Percentiles rank a stretch among this genome's conserved stretches.
phyloP scores from a whole-genome alignment of 345 rosid genomes.

The Orychophragmus violaceus region DNA sequence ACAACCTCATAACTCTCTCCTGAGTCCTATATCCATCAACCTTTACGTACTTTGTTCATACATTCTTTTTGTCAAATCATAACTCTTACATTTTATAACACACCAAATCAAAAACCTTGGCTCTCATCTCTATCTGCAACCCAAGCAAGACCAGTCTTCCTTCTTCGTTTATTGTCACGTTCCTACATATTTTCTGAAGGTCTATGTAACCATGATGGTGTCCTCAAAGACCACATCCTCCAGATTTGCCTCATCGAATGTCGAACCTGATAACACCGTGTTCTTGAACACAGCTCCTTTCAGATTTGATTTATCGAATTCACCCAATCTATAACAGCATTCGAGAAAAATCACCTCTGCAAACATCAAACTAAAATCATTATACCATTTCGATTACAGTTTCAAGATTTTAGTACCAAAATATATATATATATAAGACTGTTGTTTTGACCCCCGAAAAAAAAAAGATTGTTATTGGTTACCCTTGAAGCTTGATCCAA shows the following conservation, averaged over 20 bases:
- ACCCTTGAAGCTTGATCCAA: slow-evolving; percentile 94
- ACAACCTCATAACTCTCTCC: slow-evolving; percentile 5
- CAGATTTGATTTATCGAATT: slow-evolving; percentile 62
- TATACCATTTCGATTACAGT: too few relatives aligned
- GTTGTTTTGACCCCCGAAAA: too few relatives aligned
- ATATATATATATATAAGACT: too few relatives aligned
- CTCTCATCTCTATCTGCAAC: slow-evolving; percentile 11
- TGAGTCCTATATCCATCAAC: background rate
- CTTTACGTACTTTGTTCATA: background rate
- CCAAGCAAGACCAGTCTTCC: slow-evolving; percentile 32
- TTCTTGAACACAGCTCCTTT: slow-evolving; percentile 77
- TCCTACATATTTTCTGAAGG: slow-evolving; percentile 31
- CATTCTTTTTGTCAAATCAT: slow-evolving; percentile 9
- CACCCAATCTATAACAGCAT: slow-evolving; percentile 85
- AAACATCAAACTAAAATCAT: too few relatives aligned
- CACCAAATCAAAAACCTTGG: background rate
- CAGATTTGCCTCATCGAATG: slow-evolving; percentile 62
- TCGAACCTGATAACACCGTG: slow-evolving; percentile 70
- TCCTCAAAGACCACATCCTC: slow-evolving; percentile 45
- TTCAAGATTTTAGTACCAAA: too few relatives aligned
- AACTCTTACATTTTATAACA: background rate
- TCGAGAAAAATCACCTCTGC: slow-evolving; percentile 71
- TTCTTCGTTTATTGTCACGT: slow-evolving; percentile 24
- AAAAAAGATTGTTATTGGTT: too few relatives aligned
- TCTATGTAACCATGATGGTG: slow-evolving; percentile 30